These are phyloP conservation scores for Tetracentron sinense DNA, from an alignment of 164 flowering plant species.

Conservation along the genomic window DNA sequence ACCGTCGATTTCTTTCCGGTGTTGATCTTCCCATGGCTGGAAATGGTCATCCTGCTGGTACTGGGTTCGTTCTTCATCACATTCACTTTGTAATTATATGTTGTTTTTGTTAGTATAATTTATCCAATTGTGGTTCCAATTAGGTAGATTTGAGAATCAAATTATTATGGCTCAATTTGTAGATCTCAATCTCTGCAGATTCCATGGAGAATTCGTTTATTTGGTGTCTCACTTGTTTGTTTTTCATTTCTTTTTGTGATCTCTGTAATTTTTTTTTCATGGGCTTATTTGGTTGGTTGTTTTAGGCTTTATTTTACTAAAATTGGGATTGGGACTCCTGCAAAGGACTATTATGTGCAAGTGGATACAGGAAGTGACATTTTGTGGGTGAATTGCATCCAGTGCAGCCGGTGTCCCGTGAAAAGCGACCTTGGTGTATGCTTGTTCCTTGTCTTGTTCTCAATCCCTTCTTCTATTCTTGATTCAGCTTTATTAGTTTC, in stretches of 20 bases:
- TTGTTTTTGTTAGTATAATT: too few relatives aligned
- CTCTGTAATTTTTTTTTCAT: conserved; percentile 2
- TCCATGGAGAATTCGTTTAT: too few relatives aligned
- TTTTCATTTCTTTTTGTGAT: neutral
- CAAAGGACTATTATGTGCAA: conserved; percentile 74
- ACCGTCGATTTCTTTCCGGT: conserved; percentile 48
- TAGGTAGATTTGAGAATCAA: too few relatives aligned
- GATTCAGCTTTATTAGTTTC: neutral
- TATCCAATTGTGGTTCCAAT: too few relatives aligned
- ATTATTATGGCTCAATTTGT: too few relatives aligned
- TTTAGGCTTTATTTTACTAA: conserved; percentile 80
- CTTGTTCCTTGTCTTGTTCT: conserved; percentile 1
- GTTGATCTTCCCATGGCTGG: conserved; percentile 74
- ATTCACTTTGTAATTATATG: neutral
- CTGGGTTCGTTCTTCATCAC: conserved; percentile 36
- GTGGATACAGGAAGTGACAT: conserved; percentile 93
- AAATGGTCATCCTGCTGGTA: conserved; percentile 53
- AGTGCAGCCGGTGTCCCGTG: conserved; percentile 76
- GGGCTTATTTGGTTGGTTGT: neutral
- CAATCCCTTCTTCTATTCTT: neutral
- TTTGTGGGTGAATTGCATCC: conserved; percentile 87
- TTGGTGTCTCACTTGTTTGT: neutral
- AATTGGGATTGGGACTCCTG: conserved; percentile 81
- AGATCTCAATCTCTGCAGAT: too few relatives aligned
- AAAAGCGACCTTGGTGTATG: conserved; percentile 78